Evolutionary conservation across 73 alveolate species (phyloP).

Genomic region (Paramecium pentaurelia): DNA sequence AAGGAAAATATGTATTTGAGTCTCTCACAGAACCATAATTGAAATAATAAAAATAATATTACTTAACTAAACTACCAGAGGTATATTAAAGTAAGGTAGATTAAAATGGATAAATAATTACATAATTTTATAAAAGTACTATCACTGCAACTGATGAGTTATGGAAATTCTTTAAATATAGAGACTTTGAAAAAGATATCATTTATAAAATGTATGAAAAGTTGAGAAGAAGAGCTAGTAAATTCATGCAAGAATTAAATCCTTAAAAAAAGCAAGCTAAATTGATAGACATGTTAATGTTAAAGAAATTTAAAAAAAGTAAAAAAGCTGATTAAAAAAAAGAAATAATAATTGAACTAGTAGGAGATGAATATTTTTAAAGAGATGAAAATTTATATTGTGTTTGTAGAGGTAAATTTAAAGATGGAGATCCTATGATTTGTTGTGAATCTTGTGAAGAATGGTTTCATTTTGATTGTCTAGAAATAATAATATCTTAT

Average conservation of each 20-base stretch:
- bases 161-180: constrained; percentile 6
- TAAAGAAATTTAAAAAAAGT: background rate
- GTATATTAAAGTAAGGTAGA: background rate
- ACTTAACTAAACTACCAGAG: background rate
- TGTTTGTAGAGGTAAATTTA: constrained; percentile 27
- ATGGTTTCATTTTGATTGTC: constrained; percentile 49
- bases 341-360: background rate
- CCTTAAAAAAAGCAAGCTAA: constrained; percentile 26
- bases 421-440: constrained; percentile 22
- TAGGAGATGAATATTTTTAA: background rate
- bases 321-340: background rate
- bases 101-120: background rate
- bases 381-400: constrained; percentile 21
- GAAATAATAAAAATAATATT: background rate
- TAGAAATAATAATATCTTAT: background rate
- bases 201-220: constrained; percentile 30
- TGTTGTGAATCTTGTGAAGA: constrained; percentile 29
- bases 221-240: constrained; percentile 25
- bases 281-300: background rate
- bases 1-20: background rate
- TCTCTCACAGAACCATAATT: background rate
- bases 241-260: constrained; percentile 5
- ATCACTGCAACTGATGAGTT: constrained; percentile 43
- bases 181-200: constrained; percentile 26
- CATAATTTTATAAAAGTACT: background rate